Evolutionary conservation across 805 yeast genomes (phyloP), one percentile per base, ranked within the genome.

Genomic region (Pichia rugopelliculosa): DNA sequence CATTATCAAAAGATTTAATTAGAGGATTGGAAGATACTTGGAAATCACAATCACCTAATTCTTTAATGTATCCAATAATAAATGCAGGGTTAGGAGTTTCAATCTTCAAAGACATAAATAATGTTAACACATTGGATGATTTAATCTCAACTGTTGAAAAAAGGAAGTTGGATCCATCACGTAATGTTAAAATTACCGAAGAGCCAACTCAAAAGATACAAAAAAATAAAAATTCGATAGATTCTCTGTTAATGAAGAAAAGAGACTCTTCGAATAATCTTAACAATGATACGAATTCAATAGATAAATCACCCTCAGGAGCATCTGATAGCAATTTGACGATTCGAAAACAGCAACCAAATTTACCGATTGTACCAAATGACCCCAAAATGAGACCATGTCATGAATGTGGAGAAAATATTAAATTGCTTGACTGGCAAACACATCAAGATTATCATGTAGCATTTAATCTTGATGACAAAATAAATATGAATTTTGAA

Each of bases 41-140:
- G 68, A 54, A 56, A 20, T 26, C 41, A 13, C 63, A 62, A 0
- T 34, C 41, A 2, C 41, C 44, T 4, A 34, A 18, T 8, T 8
- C 20, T 1, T 44, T 54, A 1, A 60, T 70, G 55, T 79, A 72
- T 50, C 83, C 85, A 0, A 58, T 81, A 37, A 62, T 68, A 1
- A 73, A 75, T 49, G 64, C 82, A 49, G 74, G 76, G 22, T 60
- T 84, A 50, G 68, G 72, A 0, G 62, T 83, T 2, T 70, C 82
- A 3, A 77, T 76, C 47, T 80, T 84, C 37, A 38, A 42, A 3
- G 45, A 53, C 22, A n/a, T 72, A 0, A 68, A 65, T 27, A 44
- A 46, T 1, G 45, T 41, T 15, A 50, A 56, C 20, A 53, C 62
- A 1, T 51, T 66, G 3, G 70, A 64, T 47, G 59, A 59, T 15